Evolutionary conservation across 371 early-diverging fungal species (phyloP), one percentile per base, ranked within the genome.

Genomic region (Syncephalis plumigaleata): DNA sequence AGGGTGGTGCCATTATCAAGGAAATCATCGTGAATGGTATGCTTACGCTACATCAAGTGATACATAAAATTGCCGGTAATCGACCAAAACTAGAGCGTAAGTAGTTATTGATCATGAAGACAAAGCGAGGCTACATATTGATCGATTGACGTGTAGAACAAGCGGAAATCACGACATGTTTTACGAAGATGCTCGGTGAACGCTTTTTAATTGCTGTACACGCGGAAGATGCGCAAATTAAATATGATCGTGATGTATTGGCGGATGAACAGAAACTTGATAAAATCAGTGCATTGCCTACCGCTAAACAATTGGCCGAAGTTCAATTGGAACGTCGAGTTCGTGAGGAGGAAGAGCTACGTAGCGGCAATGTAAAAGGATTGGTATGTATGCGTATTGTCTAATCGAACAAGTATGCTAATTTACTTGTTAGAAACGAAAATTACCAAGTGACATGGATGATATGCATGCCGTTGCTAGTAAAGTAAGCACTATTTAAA

Each of bases 191-290:
- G 54, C 79, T 76, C 44, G 59, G 63, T 40, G 67, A 72, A 47
- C 68, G 75, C 21, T 74, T 68, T 44, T 62, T 84, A 17, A 61
- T 58, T 36, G 79, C 77, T 0, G 73, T 77, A 3, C 51, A 65
- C 40, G 68, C 75, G 17, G 68, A 64, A 36, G 84, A 87, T 55
- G 71, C 75, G 36, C 55, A 78, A 22, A 71, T 79, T 1, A 61
- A 57, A 17, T 58, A 64, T 15, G 88, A 88, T 55, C 66, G 71
- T 42, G 54, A 59, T 20, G 67, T 85, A 52, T 70, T 63, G 20
- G 79, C 73, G 22, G 77, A 79, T 40, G 75, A 68, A 16, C 66
- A 67, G 44, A 73, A 77, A 49, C 56, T 70, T 0, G 73, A 72
- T 21, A 80, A 67, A 40, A 55, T 67, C 49, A 49, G 60, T 1